Evolutionary conservation across 495 filamentous ascomycete genomes (phyloP).

Genomic region (Achaetomiella virescens): DNA sequence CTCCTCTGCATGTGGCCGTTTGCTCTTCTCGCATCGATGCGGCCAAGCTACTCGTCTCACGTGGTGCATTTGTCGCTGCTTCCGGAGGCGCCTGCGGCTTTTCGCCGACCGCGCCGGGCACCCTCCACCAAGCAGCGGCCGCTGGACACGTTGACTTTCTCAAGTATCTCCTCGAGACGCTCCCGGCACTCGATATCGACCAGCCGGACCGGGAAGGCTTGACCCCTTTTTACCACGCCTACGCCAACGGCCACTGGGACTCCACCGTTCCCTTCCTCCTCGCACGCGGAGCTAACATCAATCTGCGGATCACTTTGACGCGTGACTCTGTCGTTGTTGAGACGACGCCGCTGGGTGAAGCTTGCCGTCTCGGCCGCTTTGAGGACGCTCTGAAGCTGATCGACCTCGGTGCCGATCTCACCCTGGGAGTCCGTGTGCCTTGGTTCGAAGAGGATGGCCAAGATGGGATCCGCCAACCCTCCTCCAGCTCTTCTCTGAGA

Average conservation of each 20-base stretch:
- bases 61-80: background rate
- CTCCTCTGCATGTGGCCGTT: slow-evolving; percentile 15
- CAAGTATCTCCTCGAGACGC: background rate
- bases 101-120: too few species aligned
- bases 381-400: slow-evolving; percentile 6
- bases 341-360: slow-evolving; percentile 10
- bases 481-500: too few species aligned
- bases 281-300: slow-evolving; percentile 3
- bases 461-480: too few species aligned
- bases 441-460: background rate
- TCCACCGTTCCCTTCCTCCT: slow-evolving; percentile 1
- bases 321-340: too few species aligned
- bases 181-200: background rate
- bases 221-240: slow-evolving; percentile 10
- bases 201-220: slow-evolving; percentile 4
- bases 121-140: slow-evolving; percentile 9
- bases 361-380: slow-evolving; percentile 12
- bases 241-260: slow-evolving; percentile 1
- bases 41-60: slow-evolving; percentile 6
- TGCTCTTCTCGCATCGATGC: slow-evolving; percentile 6
- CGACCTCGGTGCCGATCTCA: slow-evolving; percentile 11
- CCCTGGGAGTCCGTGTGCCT: too few species aligned
- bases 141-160: slow-evolving; percentile 4
- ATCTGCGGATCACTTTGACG: background rate
- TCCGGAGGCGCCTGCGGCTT: background rate